A percentile compares a stretch with the other conserved stretches of the same genome.
Conservation (phyloP, 129 eudicot species). For the Solidago caesia region DNA sequence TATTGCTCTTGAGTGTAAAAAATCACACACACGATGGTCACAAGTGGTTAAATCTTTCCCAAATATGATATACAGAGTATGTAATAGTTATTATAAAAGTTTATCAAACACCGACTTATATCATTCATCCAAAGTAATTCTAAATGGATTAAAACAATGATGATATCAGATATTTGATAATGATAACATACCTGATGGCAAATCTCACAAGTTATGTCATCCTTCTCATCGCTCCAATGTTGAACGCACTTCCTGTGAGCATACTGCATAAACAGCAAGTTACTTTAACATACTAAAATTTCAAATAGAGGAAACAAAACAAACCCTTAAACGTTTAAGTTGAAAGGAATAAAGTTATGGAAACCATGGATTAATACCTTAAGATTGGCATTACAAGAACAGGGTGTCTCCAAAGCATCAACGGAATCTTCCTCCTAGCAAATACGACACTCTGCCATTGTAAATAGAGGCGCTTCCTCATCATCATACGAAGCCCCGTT, state of each 20-base stretch:
- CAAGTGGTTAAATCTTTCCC: background rate
- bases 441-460: conserved; percentile 41
- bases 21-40: background rate
- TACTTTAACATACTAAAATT: background rate
- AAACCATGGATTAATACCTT: conserved; percentile 19
- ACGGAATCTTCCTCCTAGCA: conserved; percentile 44
- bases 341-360: background rate
- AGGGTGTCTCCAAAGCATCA: conserved; percentile 39
- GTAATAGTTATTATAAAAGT: background rate
- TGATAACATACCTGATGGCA: conserved; percentile 40
- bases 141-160: background rate
- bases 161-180: background rate
- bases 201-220: conserved; percentile 43
- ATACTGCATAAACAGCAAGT: conserved; percentile 26
- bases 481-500: conserved; percentile 43
- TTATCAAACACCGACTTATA: background rate
- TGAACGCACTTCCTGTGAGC: conserved; percentile 51
- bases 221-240: conserved; percentile 42
- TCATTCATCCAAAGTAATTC: background rate
- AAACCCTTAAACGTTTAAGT: conserved; percentile 9
- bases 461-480: conserved; percentile 71
- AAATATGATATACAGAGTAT: background rate
- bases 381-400: conserved; percentile 42
- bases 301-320: background rate
- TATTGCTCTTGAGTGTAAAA: background rate